Base-by-base conservation (phyloP, 441 rosid genomes). In the Populus hybrid region DNA sequence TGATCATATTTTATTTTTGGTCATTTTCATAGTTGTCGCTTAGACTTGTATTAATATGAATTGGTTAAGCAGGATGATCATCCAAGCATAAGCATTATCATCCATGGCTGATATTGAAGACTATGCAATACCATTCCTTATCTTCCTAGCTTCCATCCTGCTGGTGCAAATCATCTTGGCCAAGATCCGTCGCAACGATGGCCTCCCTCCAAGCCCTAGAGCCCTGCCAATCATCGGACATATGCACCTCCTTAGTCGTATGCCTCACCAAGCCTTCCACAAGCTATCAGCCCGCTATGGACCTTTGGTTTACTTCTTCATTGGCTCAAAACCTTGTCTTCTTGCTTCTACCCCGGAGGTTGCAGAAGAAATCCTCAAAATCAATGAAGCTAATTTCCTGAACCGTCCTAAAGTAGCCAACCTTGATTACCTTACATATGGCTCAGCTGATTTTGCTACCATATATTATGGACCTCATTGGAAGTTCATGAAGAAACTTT, bases 401-500 rank as follows among this genome's bases (percentile, higher is more conserved):
- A 85, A 86, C 88, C 88, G 92, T 1, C 96, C 93, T 5, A 86
- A 80, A 70, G 68, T 80, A 53, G 82, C 82, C 59, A 87, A 87
- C 67, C 81, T 88, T 36, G 90, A 93, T 74, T 93, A 85, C 85
- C 89, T 91, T 38, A 89, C 94, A 10, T 93, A 91, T 75, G 91
- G 90, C 67, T 86, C 92, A 0, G 75, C 94, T 1, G 97, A 89
- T 81, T 89, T 93, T 69, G 84, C 90, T 36, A 84, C 85, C 34
- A 89, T 84, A 9, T 88, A 88, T 21, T 90, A 88, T 7, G 98
- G 97, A 1, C 78, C 86, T 0, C 78, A 83, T 57, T 93, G 95
- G 95, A 91, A 87, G 84, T 90, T 89, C 87, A 88, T 89, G 91
- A 91, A 89, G 86, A 90, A 85, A 71, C 78, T 93, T 4, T 88